Conservation (phyloP, 208 protist genomes). For the Porcisia deanei region DNA sequence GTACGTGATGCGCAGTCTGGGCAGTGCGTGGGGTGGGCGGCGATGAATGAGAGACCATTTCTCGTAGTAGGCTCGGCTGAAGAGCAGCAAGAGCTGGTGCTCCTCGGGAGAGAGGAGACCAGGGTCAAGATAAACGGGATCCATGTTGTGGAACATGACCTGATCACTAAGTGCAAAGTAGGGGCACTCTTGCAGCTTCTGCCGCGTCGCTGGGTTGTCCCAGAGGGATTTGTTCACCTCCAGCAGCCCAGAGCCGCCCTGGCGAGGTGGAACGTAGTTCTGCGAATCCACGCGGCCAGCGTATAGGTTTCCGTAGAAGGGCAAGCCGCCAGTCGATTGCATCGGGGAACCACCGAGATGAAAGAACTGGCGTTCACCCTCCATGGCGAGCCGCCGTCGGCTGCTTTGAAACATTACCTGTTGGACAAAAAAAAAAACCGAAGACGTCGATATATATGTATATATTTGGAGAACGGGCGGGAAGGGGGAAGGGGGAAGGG, state of each 20-base stretch:
- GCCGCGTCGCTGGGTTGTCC: slow-evolving; percentile 60
- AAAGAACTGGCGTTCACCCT: slow-evolving; percentile 67
- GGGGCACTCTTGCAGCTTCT: slow-evolving; percentile 68
- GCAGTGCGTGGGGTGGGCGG: slow-evolving; percentile 48
- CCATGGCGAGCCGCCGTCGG: slow-evolving; percentile 42
- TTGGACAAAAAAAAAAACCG: background rate
- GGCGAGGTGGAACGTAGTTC: slow-evolving; percentile 66
- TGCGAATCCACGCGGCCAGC: slow-evolving; percentile 76
- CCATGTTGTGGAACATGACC: slow-evolving; percentile 90
- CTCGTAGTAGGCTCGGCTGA: slow-evolving; percentile 86
- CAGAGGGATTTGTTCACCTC: slow-evolving; percentile 54
- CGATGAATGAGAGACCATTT: slow-evolving; percentile 76
- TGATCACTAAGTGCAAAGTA: slow-evolving; percentile 91
- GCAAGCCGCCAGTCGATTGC: slow-evolving; percentile 61
- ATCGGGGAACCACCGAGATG: slow-evolving; percentile 57
- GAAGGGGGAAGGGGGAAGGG: background rate
- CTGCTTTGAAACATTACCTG: slow-evolving; percentile 34
- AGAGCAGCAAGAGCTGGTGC: slow-evolving; percentile 85
- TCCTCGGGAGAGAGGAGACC: slow-evolving; percentile 80
- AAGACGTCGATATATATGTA: background rate
- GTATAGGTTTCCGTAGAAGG: slow-evolving; percentile 90
- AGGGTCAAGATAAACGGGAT: slow-evolving; percentile 81
- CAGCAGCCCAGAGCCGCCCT: slow-evolving; percentile 58
- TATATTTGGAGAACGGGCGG: too few species aligned
- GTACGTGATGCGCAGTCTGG: slow-evolving; percentile 72